phyloP scores from a whole-genome alignment of 257 asterid species.

The Catharanthus roseus region DNA sequence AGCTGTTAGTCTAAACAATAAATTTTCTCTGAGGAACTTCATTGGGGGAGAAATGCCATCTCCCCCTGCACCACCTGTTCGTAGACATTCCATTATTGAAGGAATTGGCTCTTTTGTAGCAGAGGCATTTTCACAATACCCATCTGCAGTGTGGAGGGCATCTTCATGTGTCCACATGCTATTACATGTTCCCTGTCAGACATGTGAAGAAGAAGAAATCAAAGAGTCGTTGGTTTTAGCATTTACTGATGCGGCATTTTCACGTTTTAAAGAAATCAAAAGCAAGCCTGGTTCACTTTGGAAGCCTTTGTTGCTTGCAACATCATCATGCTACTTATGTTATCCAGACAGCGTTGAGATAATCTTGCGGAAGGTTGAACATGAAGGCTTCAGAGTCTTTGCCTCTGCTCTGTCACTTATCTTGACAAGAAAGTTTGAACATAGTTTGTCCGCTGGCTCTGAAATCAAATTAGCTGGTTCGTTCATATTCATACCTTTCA shows the following conservation, averaged over 20 bases:
- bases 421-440: slow-evolving; percentile 29
- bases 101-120: slow-evolving; percentile 35
- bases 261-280: slow-evolving; percentile 27
- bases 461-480: slow-evolving; percentile 38
- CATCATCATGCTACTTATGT: slow-evolving; percentile 34
- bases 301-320: slow-evolving; percentile 40
- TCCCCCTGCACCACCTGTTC: slow-evolving; percentile 32
- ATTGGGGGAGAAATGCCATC: slow-evolving; percentile 20
- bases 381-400: slow-evolving; percentile 25
- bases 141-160: slow-evolving; percentile 42
- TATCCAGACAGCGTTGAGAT: slow-evolving; percentile 32
- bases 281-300: slow-evolving; percentile 29
- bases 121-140: slow-evolving; percentile 33
- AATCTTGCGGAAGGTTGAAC: slow-evolving; percentile 22
- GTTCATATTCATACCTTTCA: slow-evolving; percentile 16
- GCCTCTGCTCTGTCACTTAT: slow-evolving; percentile 27
- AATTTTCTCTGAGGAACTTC: slow-evolving; percentile 26
- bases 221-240: slow-evolving; percentile 28
- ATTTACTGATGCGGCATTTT: slow-evolving; percentile 30
- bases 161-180: slow-evolving; percentile 36
- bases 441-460: slow-evolving; percentile 26
- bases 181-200: slow-evolving; percentile 26
- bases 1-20: slow-evolving; percentile 26
- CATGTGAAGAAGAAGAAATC: slow-evolving; percentile 25
- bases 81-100: slow-evolving; percentile 28